Evolutionary conservation across 2,329 filamentous ascomycete genomes (phyloP).

Genomic region (Cladosporium cucumerinum): DNA sequence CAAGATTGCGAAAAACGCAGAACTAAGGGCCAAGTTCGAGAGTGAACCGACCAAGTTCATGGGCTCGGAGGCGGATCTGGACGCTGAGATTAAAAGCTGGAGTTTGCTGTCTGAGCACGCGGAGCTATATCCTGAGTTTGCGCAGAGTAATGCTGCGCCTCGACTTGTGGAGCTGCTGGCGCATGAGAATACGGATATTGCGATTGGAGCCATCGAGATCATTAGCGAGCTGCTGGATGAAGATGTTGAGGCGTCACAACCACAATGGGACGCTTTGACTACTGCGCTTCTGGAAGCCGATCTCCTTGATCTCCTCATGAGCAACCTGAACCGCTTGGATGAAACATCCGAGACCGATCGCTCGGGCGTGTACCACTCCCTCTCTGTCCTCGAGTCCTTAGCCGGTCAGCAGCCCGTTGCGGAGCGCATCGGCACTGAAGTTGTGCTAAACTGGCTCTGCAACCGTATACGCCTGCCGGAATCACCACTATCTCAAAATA

Average conservation of each 20-base stretch:
- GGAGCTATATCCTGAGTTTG: slow-evolving; percentile 76
- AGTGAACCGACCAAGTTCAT: slow-evolving; percentile 77
- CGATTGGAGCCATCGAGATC: slow-evolving; percentile 85
- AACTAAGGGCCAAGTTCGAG: slow-evolving; percentile 82
- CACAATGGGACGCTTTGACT: slow-evolving; percentile 76
- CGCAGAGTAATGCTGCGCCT: slow-evolving; percentile 64
- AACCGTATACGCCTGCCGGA: slow-evolving; percentile 69
- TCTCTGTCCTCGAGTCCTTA: slow-evolving; percentile 80
- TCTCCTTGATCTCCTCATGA: slow-evolving; percentile 68
- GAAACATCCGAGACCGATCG: slow-evolving; percentile 71
- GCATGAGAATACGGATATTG: slow-evolving; percentile 96
- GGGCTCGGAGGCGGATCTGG: slow-evolving; percentile 81
- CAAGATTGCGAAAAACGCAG: slow-evolving; percentile 85
- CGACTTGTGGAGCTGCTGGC: slow-evolving; percentile 79
- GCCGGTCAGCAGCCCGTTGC: slow-evolving; percentile 67
- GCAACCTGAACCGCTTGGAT: slow-evolving; percentile 75
- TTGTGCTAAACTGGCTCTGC: slow-evolving; percentile 74
- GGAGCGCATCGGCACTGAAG: slow-evolving; percentile 68
- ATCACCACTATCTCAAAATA: slow-evolving; percentile 74
- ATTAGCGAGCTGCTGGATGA: slow-evolving; percentile 90
- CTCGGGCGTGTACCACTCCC: slow-evolving; percentile 79
- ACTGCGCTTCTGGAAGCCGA: slow-evolving; percentile 61
- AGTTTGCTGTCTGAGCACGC: slow-evolving; percentile 85
- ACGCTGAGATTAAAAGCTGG: slow-evolving; percentile 80
- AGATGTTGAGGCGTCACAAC: slow-evolving; percentile 76